phyloP scores from a whole-genome alignment of 73 alveolate genomes.

The Stentor roeselii region DNA sequence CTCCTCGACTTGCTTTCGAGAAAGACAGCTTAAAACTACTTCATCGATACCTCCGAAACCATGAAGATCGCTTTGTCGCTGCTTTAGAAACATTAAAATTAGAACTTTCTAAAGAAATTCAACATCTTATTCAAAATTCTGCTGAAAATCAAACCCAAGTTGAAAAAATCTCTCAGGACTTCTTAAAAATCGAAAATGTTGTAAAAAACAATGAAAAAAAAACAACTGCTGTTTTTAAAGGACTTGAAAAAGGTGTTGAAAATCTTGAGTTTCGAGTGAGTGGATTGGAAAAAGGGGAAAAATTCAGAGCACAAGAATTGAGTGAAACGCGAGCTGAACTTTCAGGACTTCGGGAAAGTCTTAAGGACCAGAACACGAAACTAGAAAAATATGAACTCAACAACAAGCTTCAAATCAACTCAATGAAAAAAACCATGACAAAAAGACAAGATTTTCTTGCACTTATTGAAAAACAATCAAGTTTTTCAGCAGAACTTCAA shows the following conservation, averaged over 20 bases:
- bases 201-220: neutral
- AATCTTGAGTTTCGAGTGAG: neutral
- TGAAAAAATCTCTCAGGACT: neutral
- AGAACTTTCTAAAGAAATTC: neutral
- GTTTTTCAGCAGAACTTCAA: neutral
- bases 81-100: neutral
- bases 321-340: neutral
- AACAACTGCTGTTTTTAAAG: neutral
- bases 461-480: neutral
- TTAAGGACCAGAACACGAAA: neutral
- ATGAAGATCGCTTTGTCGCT: neutral
- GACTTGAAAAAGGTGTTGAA: neutral
- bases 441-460: neutral
- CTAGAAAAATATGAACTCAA: neutral
- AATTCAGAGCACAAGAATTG: neutral
- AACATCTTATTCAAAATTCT: neutral
- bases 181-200: neutral
- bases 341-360: neutral
- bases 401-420: neutral
- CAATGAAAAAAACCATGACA: neutral
- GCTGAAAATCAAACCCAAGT: neutral
- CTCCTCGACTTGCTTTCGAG: neutral
- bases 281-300: neutral
- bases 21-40: neutral
- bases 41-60: neutral